Evolutionary conservation across 2,329 filamentous ascomycete species (phyloP).

Genomic region (Reticulascus tulasneorum): DNA sequence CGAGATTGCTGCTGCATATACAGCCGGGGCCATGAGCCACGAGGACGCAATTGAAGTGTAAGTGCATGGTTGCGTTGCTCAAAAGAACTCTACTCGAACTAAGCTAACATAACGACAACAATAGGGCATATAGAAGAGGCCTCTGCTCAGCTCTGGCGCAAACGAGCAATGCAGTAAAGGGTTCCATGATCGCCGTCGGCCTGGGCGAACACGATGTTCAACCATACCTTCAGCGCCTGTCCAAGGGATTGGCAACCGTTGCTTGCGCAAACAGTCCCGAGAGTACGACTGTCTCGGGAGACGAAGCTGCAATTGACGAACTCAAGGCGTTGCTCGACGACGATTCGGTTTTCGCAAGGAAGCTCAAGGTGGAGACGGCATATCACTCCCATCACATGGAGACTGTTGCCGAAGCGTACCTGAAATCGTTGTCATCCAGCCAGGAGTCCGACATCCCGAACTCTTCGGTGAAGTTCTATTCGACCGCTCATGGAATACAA

Average conservation of each 20-base stretch:
- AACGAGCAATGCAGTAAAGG: conserved; percentile 24
- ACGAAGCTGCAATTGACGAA: conserved; percentile 17
- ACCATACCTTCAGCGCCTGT: conserved; percentile 10
- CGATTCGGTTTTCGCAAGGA: conserved; percentile 6
- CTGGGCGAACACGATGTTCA: conserved; percentile 36
- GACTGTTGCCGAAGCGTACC: conserved; percentile 19
- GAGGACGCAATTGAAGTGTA: conserved; percentile 43
- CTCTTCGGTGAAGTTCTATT: conserved; percentile 8
- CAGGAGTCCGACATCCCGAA: conserved; percentile 1
- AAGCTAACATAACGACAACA: no score
- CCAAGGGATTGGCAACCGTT: conserved; percentile 16
- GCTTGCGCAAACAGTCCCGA: conserved; percentile 48
- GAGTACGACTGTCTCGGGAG: conserved; percentile 43
- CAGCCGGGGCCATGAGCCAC: conserved; percentile 35
- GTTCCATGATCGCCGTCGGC: conserved; percentile 54
- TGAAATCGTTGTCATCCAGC: neutral
- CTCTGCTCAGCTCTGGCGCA: conserved; percentile 25
- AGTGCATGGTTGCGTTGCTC: conserved; percentile 37
- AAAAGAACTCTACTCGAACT: no score
- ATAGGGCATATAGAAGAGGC: no score
- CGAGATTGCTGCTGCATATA: conserved; percentile 47
- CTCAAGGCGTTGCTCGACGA: conserved; percentile 18
- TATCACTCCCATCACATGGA: conserved; percentile 18
- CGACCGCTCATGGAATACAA: neutral
- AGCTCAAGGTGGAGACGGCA: conserved; percentile 13